Evolutionary conservation across 2,329 filamentous ascomycete species (phyloP), one percentile per base, ranked within the genome.

Genomic region (Parascedosporium putredinis): DNA sequence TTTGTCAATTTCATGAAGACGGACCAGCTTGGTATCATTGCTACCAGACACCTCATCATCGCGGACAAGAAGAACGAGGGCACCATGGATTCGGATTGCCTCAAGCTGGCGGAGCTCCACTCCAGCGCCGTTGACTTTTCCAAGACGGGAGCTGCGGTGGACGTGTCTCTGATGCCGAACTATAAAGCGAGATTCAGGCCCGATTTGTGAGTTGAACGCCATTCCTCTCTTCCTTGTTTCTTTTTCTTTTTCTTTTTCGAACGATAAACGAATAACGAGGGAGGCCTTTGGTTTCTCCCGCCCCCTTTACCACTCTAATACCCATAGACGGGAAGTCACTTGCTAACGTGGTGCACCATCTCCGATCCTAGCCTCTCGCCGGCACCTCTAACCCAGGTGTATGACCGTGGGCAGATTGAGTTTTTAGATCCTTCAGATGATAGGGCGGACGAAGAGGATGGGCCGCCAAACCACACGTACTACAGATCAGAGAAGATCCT

Each of bases 1-100:
- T 93, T 95, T 54, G 72, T 94, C n/a, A 70, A 81, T 14, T 88
- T 88, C 53, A 86, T 88, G 80, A 71, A 75, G 53, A 78, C 75
- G 1, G 81, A 87, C 56, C 72, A 80, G 16, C 63, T 87, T 2
- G 83, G 82, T 0, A 60, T 81, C 42, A 86, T 88, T 55, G 81
- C 83, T 0, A 79, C 65, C 0, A 65, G 73, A 2, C 84, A 88
- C 57, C 72, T 81, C 55, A 72, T 84, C 1, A 58, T 86, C 14
- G 79, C 84, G 0, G 85, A 88, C 58, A 71, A 78, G 50, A 62
- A 64, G 22, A 33, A 56, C 0, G 23, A 57, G 0, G 84, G 84
- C 0, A 83, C 79, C 0, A 54, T 66, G 1, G 64, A 81, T 49
- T 16, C 45, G 0, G 64, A 74, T 3, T 87, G 83, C 51, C 49